Percentiles rank a stretch among this genome's conserved stretches.
phyloP scores from a whole-genome alignment of 441 rosid genomes.

The Populus hybrid region DNA sequence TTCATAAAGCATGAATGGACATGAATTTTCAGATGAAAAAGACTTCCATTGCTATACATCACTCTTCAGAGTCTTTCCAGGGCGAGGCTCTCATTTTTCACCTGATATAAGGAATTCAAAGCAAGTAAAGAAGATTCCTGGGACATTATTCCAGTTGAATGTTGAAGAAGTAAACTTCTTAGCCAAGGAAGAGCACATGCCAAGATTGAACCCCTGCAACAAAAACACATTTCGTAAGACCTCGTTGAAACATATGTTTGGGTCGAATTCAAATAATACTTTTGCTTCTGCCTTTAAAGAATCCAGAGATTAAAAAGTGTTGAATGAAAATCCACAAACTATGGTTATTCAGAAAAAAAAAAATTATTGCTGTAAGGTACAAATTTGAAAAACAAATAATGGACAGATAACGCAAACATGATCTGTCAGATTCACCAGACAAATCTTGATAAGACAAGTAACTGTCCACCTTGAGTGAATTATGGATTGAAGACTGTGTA shows the following conservation, averaged over 20 bases:
- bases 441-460: background rate
- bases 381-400: no score
- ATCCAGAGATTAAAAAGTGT: background rate
- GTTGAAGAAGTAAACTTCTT: conserved; percentile 70
- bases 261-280: background rate
- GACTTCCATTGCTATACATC: background rate
- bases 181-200: conserved; percentile 91
- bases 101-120: conserved; percentile 86
- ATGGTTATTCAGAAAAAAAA: background rate
- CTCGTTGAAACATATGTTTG: background rate
- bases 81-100: conserved; percentile 24
- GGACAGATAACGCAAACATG: background rate
- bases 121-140: conserved; percentile 76
- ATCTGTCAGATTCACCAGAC: background rate
- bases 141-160: conserved; percentile 80
- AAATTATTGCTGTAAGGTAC: no score
- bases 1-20: background rate
- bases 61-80: background rate
- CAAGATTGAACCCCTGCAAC: conserved; percentile 76
- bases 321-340: background rate
- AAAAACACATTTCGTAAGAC: conserved; percentile 1
- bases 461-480: conserved; percentile 62
- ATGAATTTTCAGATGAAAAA: background rate
- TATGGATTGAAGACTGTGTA: conserved; percentile 63
- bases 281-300: background rate